phyloP scores from a whole-genome alignment of 2,329 filamentous ascomycete species.

The Pseudogymnoascus sp. region DNA sequence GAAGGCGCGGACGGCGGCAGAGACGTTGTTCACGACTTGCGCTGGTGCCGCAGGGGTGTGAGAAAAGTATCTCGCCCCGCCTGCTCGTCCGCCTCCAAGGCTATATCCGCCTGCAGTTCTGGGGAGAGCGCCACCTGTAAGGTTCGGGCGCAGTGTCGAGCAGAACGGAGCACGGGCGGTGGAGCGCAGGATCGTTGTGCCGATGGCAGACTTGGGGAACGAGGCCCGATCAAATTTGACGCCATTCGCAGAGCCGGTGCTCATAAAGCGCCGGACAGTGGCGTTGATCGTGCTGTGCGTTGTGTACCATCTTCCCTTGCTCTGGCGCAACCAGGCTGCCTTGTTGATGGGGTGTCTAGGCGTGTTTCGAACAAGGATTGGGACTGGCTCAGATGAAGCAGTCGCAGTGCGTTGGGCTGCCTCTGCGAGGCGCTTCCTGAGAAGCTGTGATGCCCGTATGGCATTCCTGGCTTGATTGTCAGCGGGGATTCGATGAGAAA shows the following conservation, averaged over 20 bases:
- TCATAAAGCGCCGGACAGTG: conserved; percentile 34
- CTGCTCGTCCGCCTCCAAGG: conserved; percentile 59
- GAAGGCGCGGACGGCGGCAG: conserved; percentile 83
- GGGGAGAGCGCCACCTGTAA: conserved; percentile 79
- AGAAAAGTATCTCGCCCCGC: conserved; percentile 80
- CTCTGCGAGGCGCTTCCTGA: conserved; percentile 38
- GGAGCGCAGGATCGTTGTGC: conserved; percentile 50
- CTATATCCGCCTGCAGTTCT: conserved; percentile 86
- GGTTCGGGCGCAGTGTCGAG: conserved; percentile 78
- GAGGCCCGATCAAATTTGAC: conserved; percentile 42
- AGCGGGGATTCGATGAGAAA: conserved; percentile 12
- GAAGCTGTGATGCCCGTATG: conserved; percentile 38
- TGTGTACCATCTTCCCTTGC: conserved; percentile 56
- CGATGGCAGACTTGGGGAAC: conserved; percentile 49
- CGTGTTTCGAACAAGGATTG: conserved; percentile 49
- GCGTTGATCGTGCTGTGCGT: conserved; percentile 49
- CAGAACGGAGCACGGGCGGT: conserved; percentile 79
- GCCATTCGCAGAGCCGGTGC: conserved; percentile 25
- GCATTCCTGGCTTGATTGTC: conserved; percentile 32
- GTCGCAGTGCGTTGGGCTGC: conserved; percentile 34
- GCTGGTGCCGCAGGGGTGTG: conserved; percentile 78
- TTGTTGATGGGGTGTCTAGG: conserved; percentile 50
- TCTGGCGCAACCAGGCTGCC: conserved; percentile 55
- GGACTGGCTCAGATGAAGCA: conserved; percentile 42
- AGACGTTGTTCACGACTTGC: conserved; percentile 93